phyloP scores from a whole-genome alignment of 202 grass and related monocot species.

The Setaria italica region DNA sequence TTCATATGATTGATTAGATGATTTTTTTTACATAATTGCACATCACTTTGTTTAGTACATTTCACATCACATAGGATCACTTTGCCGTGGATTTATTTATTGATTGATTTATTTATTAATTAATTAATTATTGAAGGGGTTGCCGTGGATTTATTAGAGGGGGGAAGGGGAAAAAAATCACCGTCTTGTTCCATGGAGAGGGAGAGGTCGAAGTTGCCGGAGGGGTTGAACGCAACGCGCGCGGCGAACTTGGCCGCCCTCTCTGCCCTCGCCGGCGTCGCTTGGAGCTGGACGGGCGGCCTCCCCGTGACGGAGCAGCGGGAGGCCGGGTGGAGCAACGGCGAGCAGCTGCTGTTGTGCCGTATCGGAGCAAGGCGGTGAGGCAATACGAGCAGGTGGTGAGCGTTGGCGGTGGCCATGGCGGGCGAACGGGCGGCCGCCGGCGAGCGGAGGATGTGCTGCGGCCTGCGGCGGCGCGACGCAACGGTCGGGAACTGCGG shows the following conservation, averaged over 20 bases:
- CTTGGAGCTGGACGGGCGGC: neutral
- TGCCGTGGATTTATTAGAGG: no score
- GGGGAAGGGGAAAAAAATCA: neutral
- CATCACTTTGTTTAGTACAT: neutral
- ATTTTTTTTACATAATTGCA: neutral
- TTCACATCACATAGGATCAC: neutral
- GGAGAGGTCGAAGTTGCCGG: constrained; percentile 86
- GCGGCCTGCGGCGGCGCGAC: neutral
- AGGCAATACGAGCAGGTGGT: neutral
- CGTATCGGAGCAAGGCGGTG: neutral
- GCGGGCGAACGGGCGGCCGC: neutral
- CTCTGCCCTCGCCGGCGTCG: neutral
- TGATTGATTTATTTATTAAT: no score
- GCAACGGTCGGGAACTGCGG: constrained; percentile 1
- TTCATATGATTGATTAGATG: neutral
- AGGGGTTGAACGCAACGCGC: constrained; percentile 88
- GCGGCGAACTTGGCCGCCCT: constrained; percentile 30
- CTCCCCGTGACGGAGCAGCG: constrained; percentile 9
- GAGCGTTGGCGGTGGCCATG: constrained; percentile 12
- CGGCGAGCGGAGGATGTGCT: neutral
- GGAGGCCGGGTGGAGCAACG: neutral
- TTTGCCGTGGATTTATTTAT: no score
- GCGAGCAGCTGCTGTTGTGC: constrained; percentile 1
- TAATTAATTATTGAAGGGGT: no score
- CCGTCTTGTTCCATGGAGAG: constrained; percentile 61